Evolutionary conservation across 2,329 filamentous ascomycete genomes (phyloP).

Genomic region (Fusarium citri): DNA sequence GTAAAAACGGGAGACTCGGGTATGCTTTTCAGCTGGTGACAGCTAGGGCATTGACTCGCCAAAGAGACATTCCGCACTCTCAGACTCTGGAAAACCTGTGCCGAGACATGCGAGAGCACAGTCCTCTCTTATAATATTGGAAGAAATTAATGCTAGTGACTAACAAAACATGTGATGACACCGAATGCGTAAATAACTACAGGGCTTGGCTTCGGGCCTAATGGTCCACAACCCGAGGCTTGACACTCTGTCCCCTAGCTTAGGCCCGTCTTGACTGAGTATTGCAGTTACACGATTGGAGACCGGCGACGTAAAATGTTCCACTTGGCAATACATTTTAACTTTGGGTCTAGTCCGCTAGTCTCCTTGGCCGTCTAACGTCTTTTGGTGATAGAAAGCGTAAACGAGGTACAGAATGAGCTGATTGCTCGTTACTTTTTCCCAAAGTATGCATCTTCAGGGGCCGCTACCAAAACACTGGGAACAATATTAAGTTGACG

Average conservation of each 20-base stretch:
- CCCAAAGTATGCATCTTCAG: background rate
- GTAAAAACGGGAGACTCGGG: background rate
- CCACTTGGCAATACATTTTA: constrained; percentile 14
- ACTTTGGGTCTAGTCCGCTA: constrained; percentile 5
- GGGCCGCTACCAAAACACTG: background rate
- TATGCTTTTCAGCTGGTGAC: background rate
- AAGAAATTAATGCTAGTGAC: background rate
- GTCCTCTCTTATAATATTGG: background rate
- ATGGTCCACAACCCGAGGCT: background rate
- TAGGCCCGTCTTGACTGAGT: background rate
- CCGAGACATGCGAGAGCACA: background rate
- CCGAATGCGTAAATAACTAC: background rate
- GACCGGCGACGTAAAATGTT: background rate
- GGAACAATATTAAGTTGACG: constrained; percentile 30
- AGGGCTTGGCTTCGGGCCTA: background rate
- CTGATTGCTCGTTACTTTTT: constrained; percentile 1
- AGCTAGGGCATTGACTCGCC: background rate
- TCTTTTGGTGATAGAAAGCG: background rate
- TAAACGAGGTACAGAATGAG: background rate
- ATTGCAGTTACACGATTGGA: background rate
- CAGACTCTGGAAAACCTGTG: background rate
- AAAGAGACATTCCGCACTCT: background rate
- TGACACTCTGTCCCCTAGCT: too few relatives aligned
- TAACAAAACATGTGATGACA: background rate
- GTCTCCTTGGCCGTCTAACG: background rate